Evolutionary conservation across 371 early-diverging fungal genomes (phyloP).

Genomic region (Mortierella sp.): DNA sequence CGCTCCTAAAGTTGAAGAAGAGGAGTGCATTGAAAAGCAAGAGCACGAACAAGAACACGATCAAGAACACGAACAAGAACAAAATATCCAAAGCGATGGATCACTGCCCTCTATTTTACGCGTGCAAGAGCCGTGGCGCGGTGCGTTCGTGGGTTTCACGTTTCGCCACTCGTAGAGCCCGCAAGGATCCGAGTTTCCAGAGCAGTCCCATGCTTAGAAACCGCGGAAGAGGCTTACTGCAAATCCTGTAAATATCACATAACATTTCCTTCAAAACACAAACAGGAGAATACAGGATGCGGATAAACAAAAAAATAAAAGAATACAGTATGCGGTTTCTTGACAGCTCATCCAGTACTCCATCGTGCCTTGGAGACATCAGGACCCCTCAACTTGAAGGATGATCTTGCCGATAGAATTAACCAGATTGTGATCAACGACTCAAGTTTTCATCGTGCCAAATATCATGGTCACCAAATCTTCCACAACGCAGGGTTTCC

Average conservation of each 20-base stretch:
- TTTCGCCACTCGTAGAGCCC: conserved; percentile 36
- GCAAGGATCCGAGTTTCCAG: no score
- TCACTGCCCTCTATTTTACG: conserved; percentile 26
- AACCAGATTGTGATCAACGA: not conserved
- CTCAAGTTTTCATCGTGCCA: no score
- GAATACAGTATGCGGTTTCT: not conserved
- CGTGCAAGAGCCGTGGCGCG: conserved; percentile 42
- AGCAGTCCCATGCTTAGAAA: no score
- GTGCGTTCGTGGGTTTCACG: conserved; percentile 48
- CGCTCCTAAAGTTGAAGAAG: not conserved
- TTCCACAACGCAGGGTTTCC: no score
- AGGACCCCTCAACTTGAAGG: conserved; percentile 1
- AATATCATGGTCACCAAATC: no score
- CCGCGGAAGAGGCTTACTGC: no score
- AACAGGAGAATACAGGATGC: no score
- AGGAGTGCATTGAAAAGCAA: not conserved
- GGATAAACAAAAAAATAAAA: no score
- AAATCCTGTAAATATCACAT: no score
- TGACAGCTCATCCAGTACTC: not conserved
- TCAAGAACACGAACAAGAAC: no score
- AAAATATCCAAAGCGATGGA: not conserved
- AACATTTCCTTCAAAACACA: no score
- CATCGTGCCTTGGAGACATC: not conserved
- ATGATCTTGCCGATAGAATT: not conserved
- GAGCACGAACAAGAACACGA: no score